These are phyloP conservation scores for Beauveria asiatica DNA, from an alignment of 2,329 filamentous ascomycete species.

Conservation along the genomic window DNA sequence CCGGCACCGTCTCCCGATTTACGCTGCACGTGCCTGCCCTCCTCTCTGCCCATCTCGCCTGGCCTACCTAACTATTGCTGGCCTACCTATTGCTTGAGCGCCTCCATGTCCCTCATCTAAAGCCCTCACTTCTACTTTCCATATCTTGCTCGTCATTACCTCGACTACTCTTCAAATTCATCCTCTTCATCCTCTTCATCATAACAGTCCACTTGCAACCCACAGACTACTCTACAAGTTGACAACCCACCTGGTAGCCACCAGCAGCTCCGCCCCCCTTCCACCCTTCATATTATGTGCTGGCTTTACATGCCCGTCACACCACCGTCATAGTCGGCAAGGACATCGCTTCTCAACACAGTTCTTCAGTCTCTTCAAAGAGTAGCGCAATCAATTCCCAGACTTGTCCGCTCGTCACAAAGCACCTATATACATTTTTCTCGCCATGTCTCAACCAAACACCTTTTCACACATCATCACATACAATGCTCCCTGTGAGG, in stretches of 20 bases:
- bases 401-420: not conserved
- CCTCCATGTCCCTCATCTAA: conserved; percentile 3
- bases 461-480: not conserved
- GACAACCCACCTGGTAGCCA: not conserved
- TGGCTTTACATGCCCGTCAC: not conserved
- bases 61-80: too few relatives aligned
- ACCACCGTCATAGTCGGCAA: not conserved
- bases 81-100: not conserved
- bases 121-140: not conserved
- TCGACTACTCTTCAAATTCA: not conserved
- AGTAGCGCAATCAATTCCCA: not conserved
- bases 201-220: not conserved
- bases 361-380: not conserved
- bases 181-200: not conserved
- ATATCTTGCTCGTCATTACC: not conserved
- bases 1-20: not conserved
- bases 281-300: not conserved
- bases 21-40: conserved; percentile 6
- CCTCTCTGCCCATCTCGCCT: not conserved
- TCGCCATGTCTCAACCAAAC: not conserved
- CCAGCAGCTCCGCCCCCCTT: not conserved
- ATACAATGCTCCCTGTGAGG: conserved; percentile 26
- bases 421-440: not conserved
- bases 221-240: too few relatives aligned
- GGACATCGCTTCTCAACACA: not conserved